Conservation (phyloP, 2,329 filamentous ascomycete genomes). For the Cladophialophora immunda region DNA sequence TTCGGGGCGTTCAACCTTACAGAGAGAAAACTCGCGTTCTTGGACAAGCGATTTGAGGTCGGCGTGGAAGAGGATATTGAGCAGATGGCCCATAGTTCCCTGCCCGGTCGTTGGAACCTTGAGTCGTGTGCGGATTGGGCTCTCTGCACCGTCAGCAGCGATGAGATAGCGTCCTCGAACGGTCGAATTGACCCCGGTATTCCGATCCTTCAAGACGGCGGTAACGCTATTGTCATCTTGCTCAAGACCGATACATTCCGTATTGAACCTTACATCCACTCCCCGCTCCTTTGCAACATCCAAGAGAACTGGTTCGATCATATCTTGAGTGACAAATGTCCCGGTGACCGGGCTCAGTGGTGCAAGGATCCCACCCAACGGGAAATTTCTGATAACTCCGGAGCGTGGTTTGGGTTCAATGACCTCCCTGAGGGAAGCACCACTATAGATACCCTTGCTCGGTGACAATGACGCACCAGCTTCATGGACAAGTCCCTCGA, state of each 20-base stretch:
- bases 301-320: constrained; percentile 52
- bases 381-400: constrained; percentile 8
- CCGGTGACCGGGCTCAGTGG: constrained; percentile 41
- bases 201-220: constrained; percentile 39
- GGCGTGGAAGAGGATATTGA: constrained; percentile 3
- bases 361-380: constrained; percentile 12
- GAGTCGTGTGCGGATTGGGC: neutral
- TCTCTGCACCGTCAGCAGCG: constrained; percentile 48
- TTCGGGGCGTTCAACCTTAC: constrained; percentile 42
- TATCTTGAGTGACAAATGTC: constrained; percentile 50
- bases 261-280: constrained; percentile 48
- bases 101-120: constrained; percentile 38
- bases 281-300: constrained; percentile 46
- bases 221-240: constrained; percentile 43
- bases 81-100: constrained; percentile 44
- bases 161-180: constrained; percentile 46
- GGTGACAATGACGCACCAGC: neutral
- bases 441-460: constrained; percentile 12
- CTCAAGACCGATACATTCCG: constrained; percentile 41
- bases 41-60: constrained; percentile 36
- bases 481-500: constrained; percentile 15
- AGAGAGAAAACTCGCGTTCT: constrained; percentile 47
- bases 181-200: constrained; percentile 1
- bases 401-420: constrained; percentile 1
- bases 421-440: constrained; percentile 10